These are phyloP conservation scores for Parsonsia alboflavescens DNA, from an alignment of 257 asterid species.

Conservation along the genomic window DNA sequence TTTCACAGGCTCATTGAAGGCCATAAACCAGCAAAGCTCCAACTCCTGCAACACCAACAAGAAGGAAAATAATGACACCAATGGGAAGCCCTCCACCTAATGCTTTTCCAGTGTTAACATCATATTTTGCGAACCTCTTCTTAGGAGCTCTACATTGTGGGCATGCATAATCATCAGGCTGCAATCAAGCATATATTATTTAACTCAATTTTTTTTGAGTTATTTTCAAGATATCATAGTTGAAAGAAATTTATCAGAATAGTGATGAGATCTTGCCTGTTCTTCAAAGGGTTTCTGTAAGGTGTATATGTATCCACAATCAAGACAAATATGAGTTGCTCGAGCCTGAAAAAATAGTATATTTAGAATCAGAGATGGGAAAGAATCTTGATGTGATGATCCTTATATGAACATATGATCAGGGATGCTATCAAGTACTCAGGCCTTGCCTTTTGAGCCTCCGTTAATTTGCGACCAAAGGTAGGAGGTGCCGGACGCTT, in stretches of 20 bases:
- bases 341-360: conserved; percentile 49
- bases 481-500: conserved; percentile 97
- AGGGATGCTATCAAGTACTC: not conserved
- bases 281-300: conserved; percentile 75
- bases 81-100: conserved; percentile 82
- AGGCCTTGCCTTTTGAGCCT: conserved; percentile 70
- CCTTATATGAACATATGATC: not conserved
- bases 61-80: conserved; percentile 82
- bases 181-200: conserved; percentile 13
- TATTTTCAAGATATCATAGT: not conserved
- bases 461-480: conserved; percentile 82
- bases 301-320: conserved; percentile 92
- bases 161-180: conserved; percentile 83
- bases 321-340: conserved; percentile 96
- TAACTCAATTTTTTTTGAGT: not conserved
- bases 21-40: conserved; percentile 85
- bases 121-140: conserved; percentile 90
- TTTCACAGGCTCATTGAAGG: conserved; percentile 44
- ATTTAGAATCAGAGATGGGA: not conserved
- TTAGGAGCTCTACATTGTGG: conserved; percentile 95
- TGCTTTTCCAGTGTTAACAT: conserved; percentile 76
- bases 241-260: too few relatives aligned
- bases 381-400: not conserved
- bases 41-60: conserved; percentile 81
- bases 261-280: conserved; percentile 46